Evolutionary conservation across 345 rosid genomes (phyloP).

Genomic region (Laguncularia racemosa): DNA sequence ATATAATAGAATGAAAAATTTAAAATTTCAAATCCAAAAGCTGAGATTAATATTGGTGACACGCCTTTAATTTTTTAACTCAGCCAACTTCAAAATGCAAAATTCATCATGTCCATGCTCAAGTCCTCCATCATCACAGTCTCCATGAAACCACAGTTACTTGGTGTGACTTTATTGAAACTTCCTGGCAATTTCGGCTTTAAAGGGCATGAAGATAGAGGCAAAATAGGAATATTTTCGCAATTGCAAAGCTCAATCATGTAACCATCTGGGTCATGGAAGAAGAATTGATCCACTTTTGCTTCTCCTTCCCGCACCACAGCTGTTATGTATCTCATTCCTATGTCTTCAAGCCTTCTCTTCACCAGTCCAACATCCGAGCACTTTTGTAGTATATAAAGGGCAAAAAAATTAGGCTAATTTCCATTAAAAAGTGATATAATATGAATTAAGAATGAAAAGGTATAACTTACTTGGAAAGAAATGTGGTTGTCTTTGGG

Average conservation of each 20-base stretch:
- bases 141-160: slow-evolving; percentile 41
- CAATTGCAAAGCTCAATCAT: slow-evolving; percentile 59
- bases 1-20: no score
- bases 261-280: slow-evolving; percentile 64
- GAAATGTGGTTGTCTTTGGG: slow-evolving; percentile 44
- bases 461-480: slow-evolving; percentile 1
- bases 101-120: slow-evolving; percentile 55
- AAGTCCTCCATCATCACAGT: slow-evolving; percentile 47
- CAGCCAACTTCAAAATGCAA: slow-evolving; percentile 25
- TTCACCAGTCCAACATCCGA: slow-evolving; percentile 38
- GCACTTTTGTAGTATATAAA: slow-evolving; percentile 19
- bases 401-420: neutral
- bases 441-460: no score
- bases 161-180: slow-evolving; percentile 26
- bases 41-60: no score
- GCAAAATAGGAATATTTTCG: slow-evolving; percentile 39
- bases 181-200: slow-evolving; percentile 19
- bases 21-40: no score
- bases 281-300: slow-evolving; percentile 48
- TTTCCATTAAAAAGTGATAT: no score
- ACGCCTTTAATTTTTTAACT: no score
- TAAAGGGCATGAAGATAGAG: slow-evolving; percentile 32
- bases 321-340: slow-evolving; percentile 38
- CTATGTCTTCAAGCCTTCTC: slow-evolving; percentile 39
- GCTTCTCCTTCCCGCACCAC: slow-evolving; percentile 42